A percentile compares a stretch with the other conserved stretches of the same genome.
phyloP scores from a whole-genome alignment of 108 stramenopile species.

The Cyclotella kingstonii region DNA sequence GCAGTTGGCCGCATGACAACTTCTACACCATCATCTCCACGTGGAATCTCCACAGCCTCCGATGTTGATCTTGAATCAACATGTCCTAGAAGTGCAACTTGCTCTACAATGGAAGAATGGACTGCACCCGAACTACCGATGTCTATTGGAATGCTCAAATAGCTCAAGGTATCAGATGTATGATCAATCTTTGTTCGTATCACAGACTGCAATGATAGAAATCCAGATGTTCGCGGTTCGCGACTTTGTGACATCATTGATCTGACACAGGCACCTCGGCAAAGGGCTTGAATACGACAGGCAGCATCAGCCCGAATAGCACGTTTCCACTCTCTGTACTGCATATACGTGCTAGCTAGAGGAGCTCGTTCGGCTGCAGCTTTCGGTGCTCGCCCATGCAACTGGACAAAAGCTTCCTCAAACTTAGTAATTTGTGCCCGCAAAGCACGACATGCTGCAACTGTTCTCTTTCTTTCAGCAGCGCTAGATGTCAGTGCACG shows the following conservation, averaged over 20 bases:
- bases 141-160: conserved; percentile 75
- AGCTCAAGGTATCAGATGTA: conserved; percentile 29
- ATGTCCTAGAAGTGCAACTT: background rate
- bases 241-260: conserved; percentile 50
- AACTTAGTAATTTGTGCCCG: conserved; percentile 86
- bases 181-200: conserved; percentile 16
- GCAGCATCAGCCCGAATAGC: conserved; percentile 88
- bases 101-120: conserved; percentile 9
- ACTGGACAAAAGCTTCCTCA: conserved; percentile 77
- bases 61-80: conserved; percentile 29
- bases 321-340: conserved; percentile 88
- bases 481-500: conserved; percentile 84
- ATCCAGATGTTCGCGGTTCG: conserved; percentile 46
- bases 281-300: conserved; percentile 77
- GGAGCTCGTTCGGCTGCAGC: conserved; percentile 82
- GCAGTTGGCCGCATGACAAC: conserved; percentile 25
- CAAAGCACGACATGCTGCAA: conserved; percentile 85
- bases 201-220: conserved; percentile 52
- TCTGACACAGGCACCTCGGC: conserved; percentile 61
- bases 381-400: conserved; percentile 79
- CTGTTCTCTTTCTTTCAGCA: conserved; percentile 81
- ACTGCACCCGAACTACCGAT: conserved; percentile 44
- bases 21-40: conserved; percentile 32
- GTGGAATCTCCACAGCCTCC: conserved; percentile 31
- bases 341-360: conserved; percentile 83